Evolutionary conservation across 257 asterid species (phyloP), one percentile per base, ranked within the genome.

Genomic region (Striga asiatica): DNA sequence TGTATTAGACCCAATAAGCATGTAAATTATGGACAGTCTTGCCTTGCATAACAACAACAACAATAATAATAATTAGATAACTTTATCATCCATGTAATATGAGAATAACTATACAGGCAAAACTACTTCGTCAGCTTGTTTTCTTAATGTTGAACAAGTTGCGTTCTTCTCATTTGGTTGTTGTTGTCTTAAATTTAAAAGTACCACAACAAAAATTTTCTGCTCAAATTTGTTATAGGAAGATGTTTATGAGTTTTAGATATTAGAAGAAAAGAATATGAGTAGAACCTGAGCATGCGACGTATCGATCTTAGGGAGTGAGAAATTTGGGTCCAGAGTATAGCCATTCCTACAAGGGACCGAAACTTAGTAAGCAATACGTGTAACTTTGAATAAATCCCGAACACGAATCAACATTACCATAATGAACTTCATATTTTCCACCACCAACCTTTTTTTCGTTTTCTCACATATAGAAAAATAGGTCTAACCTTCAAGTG

Each of bases 51-150:
- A 29, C 8, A 29, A 29, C 8, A 29, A n/a, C n/a, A 29, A 29
- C 8, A 29, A 29, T 29, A 29, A 29, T 29, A 29, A 29, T 29
- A 29, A 29, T 29, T n/a, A n/a, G n/a, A n/a, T n/a, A n/a, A n/a
- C n/a, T n/a, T n/a, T n/a, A n/a, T n/a, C n/a, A n/a, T n/a, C n/a
- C n/a, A n/a, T n/a, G n/a, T n/a, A n/a, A n/a, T n/a, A n/a, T n/a
- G n/a, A n/a, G n/a, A 29, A 29, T 29, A 10, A n/a, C n/a, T 5
- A 14, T 10, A 32, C 8, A 41, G 42, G n/a, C n/a, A n/a, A n/a
- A n/a, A n/a, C n/a, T 77, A 89, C 98, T 75, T 91, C 92, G 28
- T 80, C 76, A 41, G 98, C 96, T 72, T 84, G 98, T 75, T 77
- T 87, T 49, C 95, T 65, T 70, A 91, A 72, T 77, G 82, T 75